Evolutionary conservation across 352 stramenopile species (phyloP).

Genomic region (Pythium plurisporium): DNA sequence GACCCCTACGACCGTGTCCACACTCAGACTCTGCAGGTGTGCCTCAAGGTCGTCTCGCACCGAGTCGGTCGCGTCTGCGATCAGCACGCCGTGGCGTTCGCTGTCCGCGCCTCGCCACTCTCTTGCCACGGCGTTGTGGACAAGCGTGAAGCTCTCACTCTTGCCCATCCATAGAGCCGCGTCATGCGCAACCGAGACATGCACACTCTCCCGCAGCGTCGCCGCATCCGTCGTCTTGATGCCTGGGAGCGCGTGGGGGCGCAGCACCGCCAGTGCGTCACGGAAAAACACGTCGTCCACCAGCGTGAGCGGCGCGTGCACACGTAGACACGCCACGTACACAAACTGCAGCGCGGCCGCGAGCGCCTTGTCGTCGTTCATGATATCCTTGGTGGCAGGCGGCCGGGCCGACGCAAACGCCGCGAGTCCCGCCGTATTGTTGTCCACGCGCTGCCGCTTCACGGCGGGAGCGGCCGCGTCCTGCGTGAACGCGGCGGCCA

Average conservation of each 20-base stretch:
- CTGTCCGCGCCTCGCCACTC: slow-evolving; percentile 24
- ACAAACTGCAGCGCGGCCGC: slow-evolving; percentile 31
- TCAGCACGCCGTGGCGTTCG: slow-evolving; percentile 18
- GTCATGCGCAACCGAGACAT: slow-evolving; percentile 1
- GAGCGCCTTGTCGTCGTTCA: background rate
- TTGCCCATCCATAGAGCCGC: slow-evolving; percentile 13
- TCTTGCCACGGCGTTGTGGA: slow-evolving; percentile 15
- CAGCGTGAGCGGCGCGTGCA: slow-evolving; percentile 29
- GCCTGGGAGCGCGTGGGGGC: slow-evolving; percentile 13
- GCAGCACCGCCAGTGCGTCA: slow-evolving; percentile 29
- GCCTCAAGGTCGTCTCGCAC: background rate
- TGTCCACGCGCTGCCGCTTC: slow-evolving; percentile 4
- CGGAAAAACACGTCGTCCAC: slow-evolving; percentile 35
- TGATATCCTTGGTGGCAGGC: background rate
- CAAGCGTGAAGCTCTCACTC: slow-evolving; percentile 27
- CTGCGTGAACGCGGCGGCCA: slow-evolving; percentile 18
- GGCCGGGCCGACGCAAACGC: background rate
- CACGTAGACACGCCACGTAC: slow-evolving; percentile 38
- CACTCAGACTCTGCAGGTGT: background rate
- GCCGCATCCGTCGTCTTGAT: slow-evolving; percentile 14
- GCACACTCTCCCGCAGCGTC: slow-evolving; percentile 24
- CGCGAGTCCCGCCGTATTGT: background rate
- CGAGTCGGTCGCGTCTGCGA: slow-evolving; percentile 15
- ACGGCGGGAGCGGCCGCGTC: too few species aligned
- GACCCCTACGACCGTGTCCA: background rate